Evolutionary conservation across 2,329 filamentous ascomycete species (phyloP).

Genomic region (Colletotrichum simmondsii): DNA sequence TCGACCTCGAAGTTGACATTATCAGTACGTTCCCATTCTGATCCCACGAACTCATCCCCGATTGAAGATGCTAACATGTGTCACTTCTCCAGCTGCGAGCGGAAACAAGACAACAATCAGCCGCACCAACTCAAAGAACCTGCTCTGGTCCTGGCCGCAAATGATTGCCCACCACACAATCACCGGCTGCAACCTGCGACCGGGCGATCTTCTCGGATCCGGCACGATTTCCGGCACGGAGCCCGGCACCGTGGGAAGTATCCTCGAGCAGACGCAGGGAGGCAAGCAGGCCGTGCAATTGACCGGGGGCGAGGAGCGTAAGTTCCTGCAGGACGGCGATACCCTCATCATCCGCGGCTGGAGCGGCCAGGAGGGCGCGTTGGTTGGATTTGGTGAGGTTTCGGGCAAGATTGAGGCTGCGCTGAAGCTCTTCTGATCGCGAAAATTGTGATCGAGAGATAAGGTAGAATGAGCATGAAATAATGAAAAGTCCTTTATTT

Average conservation of each 20-base stretch:
- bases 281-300: constrained; percentile 74
- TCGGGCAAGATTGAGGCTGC: constrained; percentile 65
- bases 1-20: constrained; percentile 51
- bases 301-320: constrained; percentile 72
- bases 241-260: constrained; percentile 72
- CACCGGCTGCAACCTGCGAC: constrained; percentile 78
- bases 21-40: constrained; percentile 47
- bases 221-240: constrained; percentile 79
- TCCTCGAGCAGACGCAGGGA: constrained; percentile 77
- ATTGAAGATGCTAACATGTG: constrained; percentile 13
- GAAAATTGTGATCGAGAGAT: not conserved
- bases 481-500: not conserved
- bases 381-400: constrained; percentile 83
- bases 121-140: constrained; percentile 48
- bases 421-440: constrained; percentile 42
- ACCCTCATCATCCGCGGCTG: constrained; percentile 73
- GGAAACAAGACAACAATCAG: constrained; percentile 43
- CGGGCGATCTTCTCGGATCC: constrained; percentile 80
- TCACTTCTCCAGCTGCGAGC: constrained; percentile 38
- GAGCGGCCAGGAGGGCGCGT: constrained; percentile 71
- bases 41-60: accelerated
- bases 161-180: constrained; percentile 87
- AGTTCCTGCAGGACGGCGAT: constrained; percentile 81
- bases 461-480: not conserved
- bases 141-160: constrained; percentile 85